Conservation (phyloP, 2,329 filamentous ascomycete species). For the Bipolaris gigantea region DNA sequence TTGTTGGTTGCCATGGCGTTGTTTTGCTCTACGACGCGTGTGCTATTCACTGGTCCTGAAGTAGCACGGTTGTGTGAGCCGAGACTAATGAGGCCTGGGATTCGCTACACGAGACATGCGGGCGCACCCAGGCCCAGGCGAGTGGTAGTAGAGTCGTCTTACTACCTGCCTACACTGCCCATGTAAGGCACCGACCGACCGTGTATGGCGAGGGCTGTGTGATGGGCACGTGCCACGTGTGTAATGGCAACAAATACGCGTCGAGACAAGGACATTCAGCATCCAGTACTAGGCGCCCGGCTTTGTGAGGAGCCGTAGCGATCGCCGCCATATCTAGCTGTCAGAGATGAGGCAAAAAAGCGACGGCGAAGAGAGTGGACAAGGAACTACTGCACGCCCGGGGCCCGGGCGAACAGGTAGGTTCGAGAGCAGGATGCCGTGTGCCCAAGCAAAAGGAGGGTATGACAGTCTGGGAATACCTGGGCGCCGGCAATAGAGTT, state of each 20-base stretch:
- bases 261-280: neutral
- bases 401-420: no score
- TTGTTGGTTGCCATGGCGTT: conserved; percentile 1
- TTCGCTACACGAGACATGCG: conserved; percentile 1
- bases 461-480: neutral
- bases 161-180: neutral
- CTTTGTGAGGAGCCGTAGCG: conserved; percentile 11
- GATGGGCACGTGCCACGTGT: conserved; percentile 1
- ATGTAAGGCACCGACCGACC: conserved; percentile 1
- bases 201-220: neutral
- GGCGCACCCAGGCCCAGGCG: conserved; percentile 1
- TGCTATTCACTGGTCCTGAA: neutral
- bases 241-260: conserved; percentile 3
- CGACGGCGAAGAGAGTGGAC: neutral
- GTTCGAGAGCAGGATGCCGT: no score
- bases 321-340: neutral
- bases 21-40: neutral
- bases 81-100: neutral
- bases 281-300: neutral
- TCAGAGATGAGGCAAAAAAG: neutral
- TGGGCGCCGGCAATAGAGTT: neutral
- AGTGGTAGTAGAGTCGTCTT: neutral
- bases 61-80: neutral
- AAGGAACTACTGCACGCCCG: neutral
- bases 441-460: neutral